Conservation (phyloP, 345 rosid species). For the Erysimum cheiranthoides region DNA sequence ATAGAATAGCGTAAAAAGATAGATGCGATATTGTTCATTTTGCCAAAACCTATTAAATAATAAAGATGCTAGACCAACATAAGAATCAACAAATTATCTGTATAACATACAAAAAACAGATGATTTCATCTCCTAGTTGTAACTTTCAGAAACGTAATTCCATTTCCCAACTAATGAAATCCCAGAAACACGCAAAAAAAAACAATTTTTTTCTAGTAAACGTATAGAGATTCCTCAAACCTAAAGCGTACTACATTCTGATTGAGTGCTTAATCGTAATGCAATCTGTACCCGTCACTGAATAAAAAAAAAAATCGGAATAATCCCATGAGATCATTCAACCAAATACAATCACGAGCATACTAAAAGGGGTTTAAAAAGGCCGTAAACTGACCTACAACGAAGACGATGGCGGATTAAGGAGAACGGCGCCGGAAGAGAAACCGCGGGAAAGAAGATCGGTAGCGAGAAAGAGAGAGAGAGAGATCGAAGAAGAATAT, state of each 20-base stretch:
- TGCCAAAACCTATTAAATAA: slow-evolving; percentile 11
- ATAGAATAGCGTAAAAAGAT: slow-evolving; percentile 1
- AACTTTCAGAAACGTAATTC: slow-evolving; percentile 26
- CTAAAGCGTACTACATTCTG: slow-evolving; percentile 23
- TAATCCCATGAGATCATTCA: not conserved
- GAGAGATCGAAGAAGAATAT: slow-evolving; percentile 27
- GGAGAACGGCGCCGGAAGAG: slow-evolving; percentile 18
- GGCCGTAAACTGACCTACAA: slow-evolving; percentile 22
- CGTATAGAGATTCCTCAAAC: slow-evolving; percentile 35
- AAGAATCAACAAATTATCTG: not conserved
- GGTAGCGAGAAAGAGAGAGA: not conserved
- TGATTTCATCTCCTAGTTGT: slow-evolving; percentile 3
- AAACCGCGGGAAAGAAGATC: slow-evolving; percentile 16
- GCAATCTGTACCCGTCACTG: slow-evolving; percentile 20
- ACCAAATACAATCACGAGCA: slow-evolving; percentile 15
- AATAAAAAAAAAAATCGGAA: not conserved
- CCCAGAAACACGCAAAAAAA: slow-evolving; percentile 10
- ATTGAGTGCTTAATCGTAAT: slow-evolving; percentile 30
- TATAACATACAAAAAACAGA: not conserved
- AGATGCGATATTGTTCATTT: slow-evolving; percentile 3
- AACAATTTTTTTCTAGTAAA: not conserved
- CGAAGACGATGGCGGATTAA: slow-evolving; percentile 16
- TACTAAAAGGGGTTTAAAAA: slow-evolving; percentile 1
- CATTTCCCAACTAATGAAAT: slow-evolving; percentile 1
- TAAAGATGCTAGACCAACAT: not conserved